These are phyloP conservation scores for Neoascochyta sp. DNA, from an alignment of 2,329 filamentous ascomycete genomes.

Conservation along the genomic window DNA sequence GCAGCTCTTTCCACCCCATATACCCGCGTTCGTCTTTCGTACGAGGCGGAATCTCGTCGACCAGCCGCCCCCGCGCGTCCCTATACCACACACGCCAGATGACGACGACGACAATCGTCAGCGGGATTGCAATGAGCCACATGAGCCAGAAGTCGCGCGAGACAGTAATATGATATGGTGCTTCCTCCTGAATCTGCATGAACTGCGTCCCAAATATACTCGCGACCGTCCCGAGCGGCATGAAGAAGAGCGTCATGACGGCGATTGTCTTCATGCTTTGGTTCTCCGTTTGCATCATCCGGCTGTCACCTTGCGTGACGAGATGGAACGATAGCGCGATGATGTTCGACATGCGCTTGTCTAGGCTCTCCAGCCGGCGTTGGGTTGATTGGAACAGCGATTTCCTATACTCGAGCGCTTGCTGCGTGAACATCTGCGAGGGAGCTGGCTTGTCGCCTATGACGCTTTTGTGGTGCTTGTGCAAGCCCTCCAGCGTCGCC, in stretches of 20 bases:
- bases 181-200: slow-evolving; percentile 20
- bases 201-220: slow-evolving; percentile 31
- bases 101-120: slow-evolving; percentile 18
- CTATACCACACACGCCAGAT: slow-evolving; percentile 25
- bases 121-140: slow-evolving; percentile 24
- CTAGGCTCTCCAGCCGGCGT: slow-evolving; percentile 32
- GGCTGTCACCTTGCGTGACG: slow-evolving; percentile 40
- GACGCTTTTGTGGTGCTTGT: slow-evolving; percentile 13
- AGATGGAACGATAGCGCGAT: slow-evolving; percentile 42
- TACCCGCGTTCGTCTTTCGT: slow-evolving; percentile 8
- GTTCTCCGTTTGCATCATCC: slow-evolving; percentile 37
- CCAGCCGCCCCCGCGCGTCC: slow-evolving; percentile 12
- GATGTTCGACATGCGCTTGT: slow-evolving; percentile 39
- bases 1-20: slow-evolving; percentile 15
- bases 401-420: slow-evolving; percentile 28
- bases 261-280: slow-evolving; percentile 48
- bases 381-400: slow-evolving; percentile 35
- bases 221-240: slow-evolving; percentile 39
- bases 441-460: slow-evolving; percentile 4
- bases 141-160: slow-evolving; percentile 32
- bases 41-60: slow-evolving; percentile 7
- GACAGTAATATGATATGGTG: slow-evolving; percentile 16
- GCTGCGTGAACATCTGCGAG: slow-evolving; percentile 10
- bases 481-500: slow-evolving; percentile 24
- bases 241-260: slow-evolving; percentile 44